Base-by-base conservation (phyloP, 129 eudicot genomes). In the Ambrosia artemisiifolia region DNA sequence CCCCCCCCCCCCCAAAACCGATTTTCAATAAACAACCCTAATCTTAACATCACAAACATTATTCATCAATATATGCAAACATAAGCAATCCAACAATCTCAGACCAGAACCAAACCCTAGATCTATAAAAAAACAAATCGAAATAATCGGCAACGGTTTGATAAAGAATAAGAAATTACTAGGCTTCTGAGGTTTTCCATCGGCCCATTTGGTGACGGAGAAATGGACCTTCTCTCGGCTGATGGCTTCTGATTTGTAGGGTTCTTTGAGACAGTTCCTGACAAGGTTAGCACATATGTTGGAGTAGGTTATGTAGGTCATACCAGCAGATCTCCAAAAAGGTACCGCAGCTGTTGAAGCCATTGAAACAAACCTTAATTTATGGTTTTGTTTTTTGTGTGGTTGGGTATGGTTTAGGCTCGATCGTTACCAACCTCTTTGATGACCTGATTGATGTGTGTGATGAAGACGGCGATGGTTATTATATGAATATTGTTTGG, bases 251-350 rank as follows among this genome's bases (percentile, higher is more conserved):
- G 96, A 71, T 66, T 79, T 88, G 94, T 67, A 54, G 11, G 96
- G 96, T 60, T 92, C 96, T 65, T 92, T 92, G 53, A 92, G 92
- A 65, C 97, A 92, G 69, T 88, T 87, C 83, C 97, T 83, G 30
- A 88, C 97, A 36, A 92, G 71, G 62, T 71, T 92, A 0, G 97
- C 97, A 50, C 97, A 92, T 36, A 92, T 80, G 82, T 92, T 92
- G 19, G 97, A 92, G 76, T 92, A 92, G 7, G 88, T 73, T 65
- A 92, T 81, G 86, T 92, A 92, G 0, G 97, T 92, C 96, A 92
- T 92, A 18, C 97, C 97, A 1, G 97, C 97, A n/a, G 93, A 67
- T 73, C 96, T 88, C 97, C 96, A 92, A 67, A 88, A 88, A 19
- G 97, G 94, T 17, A 74, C 94, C 11, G 96, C 97, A 57, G 86